Evolutionary conservation across 768 basidiomycete genomes (phyloP).

Genomic region (Amyloporia xantha): DNA sequence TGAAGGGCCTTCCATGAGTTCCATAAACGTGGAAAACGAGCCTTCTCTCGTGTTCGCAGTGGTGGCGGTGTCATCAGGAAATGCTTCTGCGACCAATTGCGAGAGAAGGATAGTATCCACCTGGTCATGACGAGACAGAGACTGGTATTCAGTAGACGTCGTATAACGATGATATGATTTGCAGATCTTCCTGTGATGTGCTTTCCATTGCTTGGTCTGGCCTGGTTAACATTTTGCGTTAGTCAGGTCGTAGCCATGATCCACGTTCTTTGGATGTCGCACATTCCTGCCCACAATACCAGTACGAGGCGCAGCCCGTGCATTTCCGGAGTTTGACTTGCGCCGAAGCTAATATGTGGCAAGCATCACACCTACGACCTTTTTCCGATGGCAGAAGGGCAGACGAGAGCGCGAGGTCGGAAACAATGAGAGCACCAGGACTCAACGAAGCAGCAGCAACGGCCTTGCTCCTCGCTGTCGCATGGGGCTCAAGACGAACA

Average conservation of each 20-base stretch:
- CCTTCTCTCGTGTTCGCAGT: not conserved
- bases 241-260: not conserved
- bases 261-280: constrained; percentile 19
- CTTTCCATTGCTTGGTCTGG: constrained; percentile 61
- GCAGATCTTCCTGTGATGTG: constrained; percentile 66
- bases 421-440: constrained; percentile 45
- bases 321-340: constrained; percentile 43
- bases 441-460: constrained; percentile 32
- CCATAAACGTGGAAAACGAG: constrained; percentile 15
- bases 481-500: constrained; percentile 36
- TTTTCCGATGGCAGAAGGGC: constrained; percentile 52
- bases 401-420: constrained; percentile 37
- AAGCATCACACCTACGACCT: constrained; percentile 60
- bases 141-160: constrained; percentile 39
- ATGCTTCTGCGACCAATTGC: constrained; percentile 45
- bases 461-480: constrained; percentile 44
- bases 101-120: constrained; percentile 61
- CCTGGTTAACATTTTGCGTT: constrained; percentile 34
- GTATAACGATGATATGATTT: constrained; percentile 43
- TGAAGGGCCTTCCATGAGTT: constrained; percentile 18
- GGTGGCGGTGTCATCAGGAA: constrained; percentile 11
- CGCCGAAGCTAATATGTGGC: constrained; percentile 35
- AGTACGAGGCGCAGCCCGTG: constrained; percentile 60
- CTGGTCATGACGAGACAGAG: constrained; percentile 45
- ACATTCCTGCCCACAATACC: constrained; percentile 70